A percentile compares a stretch with the other conserved stretches of the same genome.
Conservation (phyloP, 257 asterid species). For the Nicotiana paniculata region DNA sequence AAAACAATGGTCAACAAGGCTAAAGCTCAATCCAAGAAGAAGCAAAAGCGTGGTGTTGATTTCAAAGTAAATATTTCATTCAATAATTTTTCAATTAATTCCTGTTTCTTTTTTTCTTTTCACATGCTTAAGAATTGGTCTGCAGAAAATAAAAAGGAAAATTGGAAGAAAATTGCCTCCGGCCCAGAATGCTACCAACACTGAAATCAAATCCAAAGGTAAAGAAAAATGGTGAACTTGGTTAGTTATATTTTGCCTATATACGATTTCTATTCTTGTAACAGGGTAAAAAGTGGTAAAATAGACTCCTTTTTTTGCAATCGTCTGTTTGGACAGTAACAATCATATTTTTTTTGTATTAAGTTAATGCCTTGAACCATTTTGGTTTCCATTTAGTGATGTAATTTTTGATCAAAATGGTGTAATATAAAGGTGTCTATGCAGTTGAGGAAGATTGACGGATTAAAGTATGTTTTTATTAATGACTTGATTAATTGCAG, state of each 20-base stretch:
- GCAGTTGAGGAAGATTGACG: no score
- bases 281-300: background rate
- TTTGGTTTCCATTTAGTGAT: background rate
- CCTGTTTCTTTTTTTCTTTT: background rate
- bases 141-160: conserved; percentile 84
- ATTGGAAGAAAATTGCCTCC: conserved; percentile 94
- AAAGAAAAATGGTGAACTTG: background rate
- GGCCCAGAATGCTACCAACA: conserved; percentile 79
- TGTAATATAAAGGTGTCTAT: no score
- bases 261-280: background rate
- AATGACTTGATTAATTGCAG: conserved; percentile 13
- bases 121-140: background rate
- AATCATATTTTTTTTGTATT: background rate
- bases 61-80: conserved; percentile 45
- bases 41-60: conserved; percentile 65
- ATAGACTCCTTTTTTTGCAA: background rate
- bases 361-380: background rate
- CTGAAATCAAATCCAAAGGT: conserved; percentile 73
- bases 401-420: background rate
- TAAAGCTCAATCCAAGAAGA: conserved; percentile 61
- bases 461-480: no score
- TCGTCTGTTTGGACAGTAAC: background rate
- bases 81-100: background rate
- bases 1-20: conserved; percentile 51
- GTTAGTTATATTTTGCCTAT: background rate